phyloP scores from a whole-genome alignment of 2,329 filamentous ascomycete genomes.

The Apiospora marii region DNA sequence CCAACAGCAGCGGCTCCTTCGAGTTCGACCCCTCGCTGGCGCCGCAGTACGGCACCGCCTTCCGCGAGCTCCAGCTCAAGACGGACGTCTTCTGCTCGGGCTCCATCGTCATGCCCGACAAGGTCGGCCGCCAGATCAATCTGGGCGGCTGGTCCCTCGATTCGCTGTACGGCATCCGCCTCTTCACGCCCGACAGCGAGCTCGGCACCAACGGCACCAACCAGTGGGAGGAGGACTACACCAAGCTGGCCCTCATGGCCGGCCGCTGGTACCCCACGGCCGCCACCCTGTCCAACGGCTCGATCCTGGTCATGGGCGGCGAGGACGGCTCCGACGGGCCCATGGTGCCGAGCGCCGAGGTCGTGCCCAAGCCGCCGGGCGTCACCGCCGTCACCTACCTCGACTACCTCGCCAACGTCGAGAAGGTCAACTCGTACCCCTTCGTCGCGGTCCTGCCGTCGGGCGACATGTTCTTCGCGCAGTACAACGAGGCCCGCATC shows the following conservation, averaged over 20 bases:
- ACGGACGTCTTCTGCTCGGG: conserved; percentile 68
- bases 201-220: conserved; percentile 56
- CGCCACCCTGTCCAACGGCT: conserved; percentile 64
- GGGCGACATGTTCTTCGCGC: conserved; percentile 63
- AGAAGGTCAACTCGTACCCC: conserved; percentile 68
- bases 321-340: conserved; percentile 60
- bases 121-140: conserved; percentile 64
- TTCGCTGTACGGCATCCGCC: conserved; percentile 61
- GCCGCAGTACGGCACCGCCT: conserved; percentile 54
- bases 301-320: conserved; percentile 61
- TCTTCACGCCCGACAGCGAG: conserved; percentile 63
- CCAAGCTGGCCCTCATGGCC: conserved; percentile 53
- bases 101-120: conserved; percentile 64
- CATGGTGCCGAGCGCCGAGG: conserved; percentile 59
- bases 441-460: conserved; percentile 61
- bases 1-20: conserved; percentile 65
- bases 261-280: conserved; percentile 64
- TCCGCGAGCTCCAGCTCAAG: conserved; percentile 61
- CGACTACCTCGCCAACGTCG: conserved; percentile 61
- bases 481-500: conserved; percentile 66
- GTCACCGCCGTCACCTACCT: conserved; percentile 51
- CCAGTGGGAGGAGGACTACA: conserved; percentile 63
- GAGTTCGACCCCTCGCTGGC: conserved; percentile 60
- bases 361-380: conserved; percentile 55
- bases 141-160: conserved; percentile 64